Conservation (phyloP, 495 filamentous ascomycete species). For the Articulospora tetracladia region DNA sequence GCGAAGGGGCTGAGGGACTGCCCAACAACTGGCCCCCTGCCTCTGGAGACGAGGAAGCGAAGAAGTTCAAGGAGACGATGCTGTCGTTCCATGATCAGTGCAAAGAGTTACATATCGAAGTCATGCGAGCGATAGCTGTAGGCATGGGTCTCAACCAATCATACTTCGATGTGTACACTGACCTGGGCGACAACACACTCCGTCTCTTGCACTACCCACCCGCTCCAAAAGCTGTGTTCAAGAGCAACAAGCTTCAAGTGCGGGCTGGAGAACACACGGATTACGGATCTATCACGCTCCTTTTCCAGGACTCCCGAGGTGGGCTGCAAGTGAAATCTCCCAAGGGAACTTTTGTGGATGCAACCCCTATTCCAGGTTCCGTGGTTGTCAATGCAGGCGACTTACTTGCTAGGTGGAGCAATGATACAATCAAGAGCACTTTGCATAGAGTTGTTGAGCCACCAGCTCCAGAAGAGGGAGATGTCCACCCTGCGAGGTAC, state of each 20-base stretch:
- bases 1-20: slow-evolving; percentile 59
- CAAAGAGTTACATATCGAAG: slow-evolving; percentile 66
- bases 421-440: slow-evolving; percentile 84
- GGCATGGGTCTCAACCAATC: slow-evolving; percentile 69
- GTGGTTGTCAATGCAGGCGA: slow-evolving; percentile 93
- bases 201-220: slow-evolving; percentile 86
- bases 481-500: slow-evolving; percentile 58
- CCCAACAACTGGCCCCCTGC: slow-evolving; percentile 77
- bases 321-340: slow-evolving; percentile 83
- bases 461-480: slow-evolving; percentile 23
- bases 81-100: slow-evolving; percentile 65
- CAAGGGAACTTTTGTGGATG: slow-evolving; percentile 75
- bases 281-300: slow-evolving; percentile 79
- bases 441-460: slow-evolving; percentile 89
- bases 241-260: slow-evolving; percentile 64
- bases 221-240: slow-evolving; percentile 64
- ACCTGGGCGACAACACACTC: slow-evolving; percentile 77
- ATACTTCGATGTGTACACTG: slow-evolving; percentile 76
- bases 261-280: slow-evolving; percentile 85
- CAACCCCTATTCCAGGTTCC: slow-evolving; percentile 74
- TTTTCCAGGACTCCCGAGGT: slow-evolving; percentile 84
- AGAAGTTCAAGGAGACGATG: slow-evolving; percentile 74
- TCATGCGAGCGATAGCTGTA: slow-evolving; percentile 87
- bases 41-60: slow-evolving; percentile 43
- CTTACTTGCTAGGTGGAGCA: slow-evolving; percentile 83